phyloP scores from a whole-genome alignment of 23 red algal genomes.

The Pyropia yezoensis region DNA sequence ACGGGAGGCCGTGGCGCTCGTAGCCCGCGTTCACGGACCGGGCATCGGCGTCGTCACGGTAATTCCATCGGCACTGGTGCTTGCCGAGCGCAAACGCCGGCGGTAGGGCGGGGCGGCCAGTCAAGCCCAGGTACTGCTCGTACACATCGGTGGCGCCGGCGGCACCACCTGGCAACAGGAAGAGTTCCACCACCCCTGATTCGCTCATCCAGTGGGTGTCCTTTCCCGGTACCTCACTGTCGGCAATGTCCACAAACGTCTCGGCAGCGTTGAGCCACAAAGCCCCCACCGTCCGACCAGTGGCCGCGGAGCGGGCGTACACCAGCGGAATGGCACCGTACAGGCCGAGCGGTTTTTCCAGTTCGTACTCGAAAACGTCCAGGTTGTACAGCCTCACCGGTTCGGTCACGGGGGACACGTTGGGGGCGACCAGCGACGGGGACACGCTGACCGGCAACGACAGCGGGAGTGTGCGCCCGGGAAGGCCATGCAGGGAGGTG shows the following conservation, averaged over 20 bases:
- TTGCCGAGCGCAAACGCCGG: constrained; percentile 81
- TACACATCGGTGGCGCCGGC: constrained; percentile 17
- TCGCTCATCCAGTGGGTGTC: constrained; percentile 73
- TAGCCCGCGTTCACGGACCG: constrained; percentile 55
- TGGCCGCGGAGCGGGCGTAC: constrained; percentile 16
- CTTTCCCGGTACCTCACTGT: constrained; percentile 5
- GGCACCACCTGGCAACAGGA: constrained; percentile 44
- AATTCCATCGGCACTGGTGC: constrained; percentile 98
- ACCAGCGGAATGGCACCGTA: constrained; percentile 85
- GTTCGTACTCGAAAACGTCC: constrained; percentile 96
- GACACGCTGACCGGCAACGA: constrained; percentile 40
- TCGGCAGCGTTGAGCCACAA: constrained; percentile 86
- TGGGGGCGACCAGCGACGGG: constrained; percentile 2
- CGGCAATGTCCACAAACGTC: constrained; percentile 68
- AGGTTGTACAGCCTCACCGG: constrained; percentile 93
- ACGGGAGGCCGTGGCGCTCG: constrained; percentile 76
- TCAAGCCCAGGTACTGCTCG: constrained; percentile 60
- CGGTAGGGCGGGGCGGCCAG: constrained; percentile 71
- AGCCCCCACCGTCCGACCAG: constrained; percentile 16
- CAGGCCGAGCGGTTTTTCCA: constrained; percentile 74
- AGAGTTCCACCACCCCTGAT: constrained; percentile 71
- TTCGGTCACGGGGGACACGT: constrained; percentile 25
- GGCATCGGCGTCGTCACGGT: constrained; percentile 71
- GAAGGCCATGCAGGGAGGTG: constrained; percentile 55
- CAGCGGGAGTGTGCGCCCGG: constrained; percentile 64